Percentiles rank a stretch among this genome's conserved stretches.
Evolutionary conservation across 2,329 filamentous ascomycete genomes (phyloP).

Genomic region (Diaporthe citriasiana): DNA sequence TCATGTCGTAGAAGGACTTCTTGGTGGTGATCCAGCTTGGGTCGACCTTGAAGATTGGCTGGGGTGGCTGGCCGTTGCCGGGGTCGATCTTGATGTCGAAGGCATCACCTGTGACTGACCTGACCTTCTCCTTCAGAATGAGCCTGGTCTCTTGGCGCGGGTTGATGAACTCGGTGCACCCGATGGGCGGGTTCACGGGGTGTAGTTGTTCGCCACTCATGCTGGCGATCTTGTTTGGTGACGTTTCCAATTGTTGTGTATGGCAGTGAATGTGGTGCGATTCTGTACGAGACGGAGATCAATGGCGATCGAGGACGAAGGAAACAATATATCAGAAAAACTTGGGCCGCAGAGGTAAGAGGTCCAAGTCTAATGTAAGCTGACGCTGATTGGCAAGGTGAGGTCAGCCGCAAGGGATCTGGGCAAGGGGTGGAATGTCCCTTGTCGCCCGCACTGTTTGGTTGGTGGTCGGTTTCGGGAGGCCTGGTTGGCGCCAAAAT

Average conservation of each 20-base stretch:
- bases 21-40: conserved; percentile 62
- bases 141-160: conserved; percentile 61
- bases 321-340: not conserved
- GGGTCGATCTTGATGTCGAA: conserved; percentile 69
- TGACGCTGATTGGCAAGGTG: not conserved
- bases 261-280: not conserved
- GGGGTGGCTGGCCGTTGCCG: conserved; percentile 58
- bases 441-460: not conserved
- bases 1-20: conserved; percentile 69
- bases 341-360: no score
- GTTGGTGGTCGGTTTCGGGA: not conserved
- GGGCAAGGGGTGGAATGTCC: not conserved
- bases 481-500: not conserved
- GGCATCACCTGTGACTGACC: conserved; percentile 74
- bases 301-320: not conserved
- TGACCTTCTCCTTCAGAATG: conserved; percentile 71
- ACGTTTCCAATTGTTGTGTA: not conserved
- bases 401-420: not conserved
- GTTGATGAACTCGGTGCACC: conserved; percentile 35
- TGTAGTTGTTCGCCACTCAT: conserved; percentile 27
- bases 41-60: conserved; percentile 65
- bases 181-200: conserved; percentile 50
- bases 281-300: not conserved
- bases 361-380: not conserved
- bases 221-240: not conserved